Evolutionary conservation across 495 filamentous ascomycete species (phyloP), one percentile per base, ranked within the genome.

Genomic region (Neurospora pannonica): DNA sequence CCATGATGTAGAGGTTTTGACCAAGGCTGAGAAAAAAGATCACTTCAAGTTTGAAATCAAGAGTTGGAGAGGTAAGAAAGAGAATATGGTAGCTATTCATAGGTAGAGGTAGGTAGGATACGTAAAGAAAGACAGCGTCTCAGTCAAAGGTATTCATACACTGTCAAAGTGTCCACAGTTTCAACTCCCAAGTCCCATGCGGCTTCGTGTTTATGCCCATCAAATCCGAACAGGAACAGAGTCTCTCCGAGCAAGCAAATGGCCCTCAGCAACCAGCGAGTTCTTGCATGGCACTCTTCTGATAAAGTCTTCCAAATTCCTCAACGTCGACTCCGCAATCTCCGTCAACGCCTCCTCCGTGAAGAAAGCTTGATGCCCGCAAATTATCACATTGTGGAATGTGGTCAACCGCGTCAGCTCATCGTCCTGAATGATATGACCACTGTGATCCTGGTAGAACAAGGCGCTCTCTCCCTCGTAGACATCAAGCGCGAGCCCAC

Each of bases 311-410:
- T 78, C 77, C 17, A 91, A 74, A 75, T 92, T 92, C 28, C 77
- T 70, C 71, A 92, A 71, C 10, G 90, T 92, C 15, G 85, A 86
- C n/a, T 86, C 85, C 5, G 90, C 85, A 77, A 92, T 92, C 81
- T 90, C 89, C 3, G 81, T 83, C 62, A 92, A 77, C 5, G 90
- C 90, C 81, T 92, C 90, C 31, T 87, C 79, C 2, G 91, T 92
- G 71, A 92, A 90, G 79, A 92, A 92, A 2, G 88, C 91, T 82
- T 92, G 91, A 75, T 92, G 91, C 0, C 90, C 89, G 74, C 87
- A 89, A 72, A 92, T 80, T 67, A 92, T 76, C 7, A 92, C 91
- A 74, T 92, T 92, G 67, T 87, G 91, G 75, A 92, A 92, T 1
- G 90, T 91, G 79, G 90, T 87, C 73, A 93, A 77, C n/a, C 91